phyloP scores from a whole-genome alignment of 768 basidiomycete genomes.

The Cytidiella melzeri region DNA sequence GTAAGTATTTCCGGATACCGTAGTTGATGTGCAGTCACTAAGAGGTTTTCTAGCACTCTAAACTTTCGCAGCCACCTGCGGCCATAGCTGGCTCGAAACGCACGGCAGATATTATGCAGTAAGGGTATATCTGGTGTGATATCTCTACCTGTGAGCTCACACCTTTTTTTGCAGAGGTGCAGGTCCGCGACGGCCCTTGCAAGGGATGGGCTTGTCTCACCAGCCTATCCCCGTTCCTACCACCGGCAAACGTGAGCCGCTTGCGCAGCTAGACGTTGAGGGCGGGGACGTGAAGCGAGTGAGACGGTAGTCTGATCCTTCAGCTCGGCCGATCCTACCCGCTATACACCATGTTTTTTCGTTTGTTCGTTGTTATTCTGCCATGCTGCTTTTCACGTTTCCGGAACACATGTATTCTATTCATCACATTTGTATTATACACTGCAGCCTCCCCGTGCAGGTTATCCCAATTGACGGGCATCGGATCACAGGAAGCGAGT shows the following conservation, averaged over 20 bases:
- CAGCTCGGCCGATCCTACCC: too few species aligned
- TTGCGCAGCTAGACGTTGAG: slow-evolving; percentile 5
- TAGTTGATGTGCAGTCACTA: neutral
- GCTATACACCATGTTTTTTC: too few species aligned
- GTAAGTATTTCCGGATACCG: neutral
- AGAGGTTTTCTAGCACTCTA: neutral
- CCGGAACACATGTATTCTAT: too few species aligned
- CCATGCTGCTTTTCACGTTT: too few species aligned
- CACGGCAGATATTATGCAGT: slow-evolving; percentile 13
- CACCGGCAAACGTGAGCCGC: slow-evolving; percentile 4
- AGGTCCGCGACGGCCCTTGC: slow-evolving; percentile 5
- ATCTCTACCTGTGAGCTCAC: neutral
- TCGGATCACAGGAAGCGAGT: too few species aligned
- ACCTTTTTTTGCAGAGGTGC: neutral
- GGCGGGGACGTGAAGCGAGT: slow-evolving; percentile 12
- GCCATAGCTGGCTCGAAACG: slow-evolving; percentile 6
- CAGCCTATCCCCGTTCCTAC: neutral
- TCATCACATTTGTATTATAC: too few species aligned
- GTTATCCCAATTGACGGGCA: too few species aligned
- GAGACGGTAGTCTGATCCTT: slow-evolving; percentile 4
- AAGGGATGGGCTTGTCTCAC: slow-evolving; percentile 14
- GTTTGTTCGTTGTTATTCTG: too few species aligned
- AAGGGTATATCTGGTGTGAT: neutral
- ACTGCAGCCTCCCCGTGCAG: too few species aligned
- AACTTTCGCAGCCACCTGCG: neutral